Evolutionary conservation across 2,329 filamentous ascomycete genomes (phyloP), one percentile per base, ranked within the genome.

Genomic region (Hypocreales sp.): DNA sequence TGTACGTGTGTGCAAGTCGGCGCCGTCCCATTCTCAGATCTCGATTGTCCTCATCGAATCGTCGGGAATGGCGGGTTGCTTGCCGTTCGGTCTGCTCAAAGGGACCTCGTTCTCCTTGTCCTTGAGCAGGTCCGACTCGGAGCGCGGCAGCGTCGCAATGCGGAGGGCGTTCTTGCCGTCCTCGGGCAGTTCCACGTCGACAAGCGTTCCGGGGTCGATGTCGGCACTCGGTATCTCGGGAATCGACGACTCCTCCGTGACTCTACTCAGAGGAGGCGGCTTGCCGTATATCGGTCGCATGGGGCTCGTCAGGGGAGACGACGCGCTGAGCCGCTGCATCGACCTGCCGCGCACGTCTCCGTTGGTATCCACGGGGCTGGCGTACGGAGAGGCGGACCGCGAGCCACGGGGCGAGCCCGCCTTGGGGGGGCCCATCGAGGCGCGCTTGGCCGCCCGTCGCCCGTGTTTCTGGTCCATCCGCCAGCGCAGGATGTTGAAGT

Each of bases 401-500:
- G 62, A 58, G 34, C 51, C 60, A 22, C 56, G 54, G 9, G 60
- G 60, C 8, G 64, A 67, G 15, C 48, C 50, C 20, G 48, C 39
- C 39, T 58, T 60, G 16, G 34, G 31, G 15, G 58, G 54, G 3
- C 48, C 56, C 39, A 56, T 55, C 2, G 71, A 74, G 36, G 54
- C 65, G 33, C 72, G 62, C 49, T 67, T 67, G 28, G 52, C 53
- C 22, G 51, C 50, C 19, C 65, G 60, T 33, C 90, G 67, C 25
- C 87, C 87, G 50, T 90, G 79, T 58, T 93, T 95, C 51, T 95
- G 87, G 49, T 98, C 90, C 56, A 79, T 76, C 47, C 90, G 76
- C 84, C 90, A 95, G 40, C 90, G 71, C 41, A 98, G 60, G 45
- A 98, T 93, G 47, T 92, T 87, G 46, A 98, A 75, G 53, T 95